phyloP scores from a whole-genome alignment of 768 basidiomycete genomes.

The Boletus pseudo-olivaceus region DNA sequence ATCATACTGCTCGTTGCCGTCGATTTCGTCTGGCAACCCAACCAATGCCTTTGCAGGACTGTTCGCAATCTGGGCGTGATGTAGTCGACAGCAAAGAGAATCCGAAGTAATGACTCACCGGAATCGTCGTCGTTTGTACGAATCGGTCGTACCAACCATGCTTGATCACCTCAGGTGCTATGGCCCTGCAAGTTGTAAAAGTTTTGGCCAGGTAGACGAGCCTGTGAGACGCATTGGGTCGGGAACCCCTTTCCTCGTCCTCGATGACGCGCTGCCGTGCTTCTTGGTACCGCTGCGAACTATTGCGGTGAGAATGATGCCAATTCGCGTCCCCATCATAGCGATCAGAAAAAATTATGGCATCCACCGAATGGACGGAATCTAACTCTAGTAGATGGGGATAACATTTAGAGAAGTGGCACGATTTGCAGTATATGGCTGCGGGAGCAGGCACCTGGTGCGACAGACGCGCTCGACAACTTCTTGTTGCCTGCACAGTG shows the following conservation, averaged over 20 bases:
- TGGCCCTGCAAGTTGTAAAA: conserved; percentile 48
- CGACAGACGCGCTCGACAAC: conserved; percentile 19
- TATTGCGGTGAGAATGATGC: conserved; percentile 33
- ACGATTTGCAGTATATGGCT: conserved; percentile 35
- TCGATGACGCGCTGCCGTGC: conserved; percentile 13
- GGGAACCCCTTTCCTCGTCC: conserved; percentile 37
- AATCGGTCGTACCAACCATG: conserved; percentile 63
- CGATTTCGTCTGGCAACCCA: conserved; percentile 9
- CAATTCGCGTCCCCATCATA: conserved; percentile 24
- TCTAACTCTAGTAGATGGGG: conserved; percentile 34
- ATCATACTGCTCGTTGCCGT: conserved; percentile 4
- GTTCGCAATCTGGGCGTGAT: conserved; percentile 16
- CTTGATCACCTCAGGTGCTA: conserved; percentile 36
- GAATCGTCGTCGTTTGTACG: conserved; percentile 17
- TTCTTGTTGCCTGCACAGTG: conserved; percentile 11
- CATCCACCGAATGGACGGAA: conserved; percentile 36
- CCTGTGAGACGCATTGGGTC: conserved; percentile 31
- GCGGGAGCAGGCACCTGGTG: conserved; percentile 17
- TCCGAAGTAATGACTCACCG: conserved; percentile 16
- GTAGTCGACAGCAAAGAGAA: background rate
- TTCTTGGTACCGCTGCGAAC: conserved; percentile 15
- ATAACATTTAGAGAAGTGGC: conserved; percentile 37
- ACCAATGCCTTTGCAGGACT: conserved; percentile 12
- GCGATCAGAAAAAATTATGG: conserved; percentile 24
- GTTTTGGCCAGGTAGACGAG: conserved; percentile 46